These are phyloP conservation scores for Dactylella cylindrospora DNA, from an alignment of 2,329 filamentous ascomycete genomes.

Conservation along the genomic window DNA sequence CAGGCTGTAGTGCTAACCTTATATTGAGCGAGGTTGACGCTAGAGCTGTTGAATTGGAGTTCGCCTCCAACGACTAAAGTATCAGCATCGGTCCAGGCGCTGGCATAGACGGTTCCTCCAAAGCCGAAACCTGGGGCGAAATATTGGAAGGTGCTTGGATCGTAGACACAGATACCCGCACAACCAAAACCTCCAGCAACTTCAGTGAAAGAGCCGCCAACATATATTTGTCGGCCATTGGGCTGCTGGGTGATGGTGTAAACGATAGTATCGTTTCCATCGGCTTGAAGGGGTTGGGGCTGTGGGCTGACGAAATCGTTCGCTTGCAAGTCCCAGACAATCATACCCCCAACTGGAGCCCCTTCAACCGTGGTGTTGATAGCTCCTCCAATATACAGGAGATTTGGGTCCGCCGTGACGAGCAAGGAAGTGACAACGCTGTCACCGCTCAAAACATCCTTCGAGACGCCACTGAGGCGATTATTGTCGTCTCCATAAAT, in stretches of 20 bases:
- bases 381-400: conserved; percentile 77
- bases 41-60: conserved; percentile 67
- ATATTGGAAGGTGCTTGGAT: conserved; percentile 59
- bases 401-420: conserved; percentile 61
- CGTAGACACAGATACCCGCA: conserved; percentile 81
- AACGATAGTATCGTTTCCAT: conserved; percentile 69
- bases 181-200: conserved; percentile 55
- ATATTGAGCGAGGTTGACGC: conserved; percentile 71
- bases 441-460: conserved; percentile 69
- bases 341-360: conserved; percentile 67
- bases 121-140: conserved; percentile 69
- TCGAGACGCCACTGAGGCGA: conserved; percentile 68
- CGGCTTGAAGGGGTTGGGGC: conserved; percentile 58
- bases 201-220: conserved; percentile 72
- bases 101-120: conserved; percentile 67
- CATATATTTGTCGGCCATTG: conserved; percentile 71
- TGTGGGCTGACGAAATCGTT: conserved; percentile 73
- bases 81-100: conserved; percentile 74
- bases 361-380: conserved; percentile 70
- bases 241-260: conserved; percentile 74
- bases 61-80: conserved; percentile 76
- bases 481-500: conserved; percentile 73
- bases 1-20: conserved; percentile 69
- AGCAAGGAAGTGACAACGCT: conserved; percentile 70
- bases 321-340: conserved; percentile 73